Conservation (phyloP, 805 yeast species). For the Sugiyamaella floridensis region DNA sequence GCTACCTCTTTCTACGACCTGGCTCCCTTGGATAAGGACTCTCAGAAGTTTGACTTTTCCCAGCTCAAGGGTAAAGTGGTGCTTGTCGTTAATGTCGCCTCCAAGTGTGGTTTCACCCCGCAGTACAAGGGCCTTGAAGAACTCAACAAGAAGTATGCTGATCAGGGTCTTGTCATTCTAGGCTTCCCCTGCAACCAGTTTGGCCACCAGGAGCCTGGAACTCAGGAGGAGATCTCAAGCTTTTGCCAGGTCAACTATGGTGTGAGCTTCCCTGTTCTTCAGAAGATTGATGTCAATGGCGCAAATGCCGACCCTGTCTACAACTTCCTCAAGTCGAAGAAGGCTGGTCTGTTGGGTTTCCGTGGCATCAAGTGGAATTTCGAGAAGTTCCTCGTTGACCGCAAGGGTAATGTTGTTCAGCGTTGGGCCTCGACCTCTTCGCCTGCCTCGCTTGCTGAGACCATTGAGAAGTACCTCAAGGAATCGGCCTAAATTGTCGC, state of each 20-base stretch:
- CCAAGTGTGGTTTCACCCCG: conserved; percentile 73
- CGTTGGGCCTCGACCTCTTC: conserved; percentile 63
- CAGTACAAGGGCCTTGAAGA: conserved; percentile 69
- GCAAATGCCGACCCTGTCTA: conserved; percentile 71
- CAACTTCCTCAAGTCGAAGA: conserved; percentile 61
- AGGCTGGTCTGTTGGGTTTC: conserved; percentile 58
- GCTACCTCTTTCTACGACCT: conserved; percentile 56
- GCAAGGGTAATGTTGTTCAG: conserved; percentile 49
- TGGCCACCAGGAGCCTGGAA: conserved; percentile 70
- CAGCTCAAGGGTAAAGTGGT: conserved; percentile 74
- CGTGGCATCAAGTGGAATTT: conserved; percentile 73
- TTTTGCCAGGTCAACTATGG: conserved; percentile 81
- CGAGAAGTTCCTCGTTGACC: conserved; percentile 61
- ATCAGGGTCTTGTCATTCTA: conserved; percentile 55
- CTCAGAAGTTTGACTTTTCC: conserved; percentile 51
- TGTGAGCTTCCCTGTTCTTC: conserved; percentile 82
- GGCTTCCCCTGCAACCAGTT: conserved; percentile 94
- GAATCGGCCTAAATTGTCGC: not conserved
- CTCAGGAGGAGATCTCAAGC: conserved; percentile 58
- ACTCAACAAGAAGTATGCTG: conserved; percentile 57
- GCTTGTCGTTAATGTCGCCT: conserved; percentile 78
- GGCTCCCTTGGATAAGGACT: conserved; percentile 54
- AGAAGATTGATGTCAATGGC: conserved; percentile 88
- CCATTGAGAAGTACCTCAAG: conserved; percentile 50
- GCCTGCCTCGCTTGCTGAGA: conserved; percentile 54